Percentiles rank a stretch among this genome's conserved stretches.
phyloP scores from a whole-genome alignment of 148 eudicot species.

The Heliosperma pusillum region DNA sequence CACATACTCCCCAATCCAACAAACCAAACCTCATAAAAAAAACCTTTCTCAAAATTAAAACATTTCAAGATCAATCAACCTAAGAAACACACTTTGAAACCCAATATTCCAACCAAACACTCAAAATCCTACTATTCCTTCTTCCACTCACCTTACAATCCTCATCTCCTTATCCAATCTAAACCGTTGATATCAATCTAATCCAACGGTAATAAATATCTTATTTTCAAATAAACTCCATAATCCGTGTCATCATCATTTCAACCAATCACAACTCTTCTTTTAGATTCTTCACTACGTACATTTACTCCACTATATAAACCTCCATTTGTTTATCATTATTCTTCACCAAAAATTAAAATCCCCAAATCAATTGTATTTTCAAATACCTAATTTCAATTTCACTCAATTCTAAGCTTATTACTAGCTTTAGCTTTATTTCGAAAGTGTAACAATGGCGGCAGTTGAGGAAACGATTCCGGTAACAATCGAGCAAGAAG shows the following conservation, averaged over 20 bases:
- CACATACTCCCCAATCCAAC: conserved; percentile 31
- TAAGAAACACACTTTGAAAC: conserved; percentile 44
- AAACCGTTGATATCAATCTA: conserved; percentile 38
- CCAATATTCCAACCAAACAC: conserved; percentile 6
- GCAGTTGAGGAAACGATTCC: conserved; percentile 34
- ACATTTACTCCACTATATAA: conserved; percentile 51
- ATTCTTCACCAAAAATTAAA: conserved; percentile 17
- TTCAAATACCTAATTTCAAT: conserved; percentile 14
- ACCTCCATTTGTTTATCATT: conserved; percentile 14
- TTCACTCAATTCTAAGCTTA: neutral
- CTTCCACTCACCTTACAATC: neutral
- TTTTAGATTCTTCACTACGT: conserved; percentile 14
- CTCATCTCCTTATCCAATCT: neutral
- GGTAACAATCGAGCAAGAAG: conserved; percentile 24
- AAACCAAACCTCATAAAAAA: conserved; percentile 27
- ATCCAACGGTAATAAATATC: conserved; percentile 36
- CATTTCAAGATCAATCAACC: conserved; percentile 28
- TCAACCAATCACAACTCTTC: conserved; percentile 37
- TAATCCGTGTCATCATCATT: conserved; percentile 29
- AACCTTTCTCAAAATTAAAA: conserved; percentile 18
- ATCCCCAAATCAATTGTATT: conserved; percentile 6
- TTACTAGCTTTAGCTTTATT: neutral
- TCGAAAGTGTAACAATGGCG: conserved; percentile 35
- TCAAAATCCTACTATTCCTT: conserved; percentile 4
- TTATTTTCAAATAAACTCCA: conserved; percentile 14